These are phyloP conservation scores for Nakaseomyces nivariensis DNA, from an alignment of 1,139 yeast genomes.

Conservation along the genomic window DNA sequence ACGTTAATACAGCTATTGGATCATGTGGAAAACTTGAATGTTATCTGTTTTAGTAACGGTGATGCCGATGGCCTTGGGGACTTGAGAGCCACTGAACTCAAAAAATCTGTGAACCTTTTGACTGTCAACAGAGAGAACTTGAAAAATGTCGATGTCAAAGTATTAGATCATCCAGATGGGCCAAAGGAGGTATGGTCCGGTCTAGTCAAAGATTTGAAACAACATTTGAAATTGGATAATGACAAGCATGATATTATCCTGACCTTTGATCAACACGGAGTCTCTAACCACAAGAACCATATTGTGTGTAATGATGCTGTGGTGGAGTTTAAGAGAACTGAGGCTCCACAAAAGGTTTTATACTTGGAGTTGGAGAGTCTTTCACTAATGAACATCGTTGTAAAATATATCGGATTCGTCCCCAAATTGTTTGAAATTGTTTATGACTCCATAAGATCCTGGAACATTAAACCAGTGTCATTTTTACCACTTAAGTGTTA, in stretches of 20 bases:
- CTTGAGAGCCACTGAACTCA: slow-evolving; percentile 50
- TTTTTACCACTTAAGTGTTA: slow-evolving; percentile 7
- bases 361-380: slow-evolving; percentile 8
- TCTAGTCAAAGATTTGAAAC: slow-evolving; percentile 29
- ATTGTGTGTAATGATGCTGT: slow-evolving; percentile 54
- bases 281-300: slow-evolving; percentile 83
- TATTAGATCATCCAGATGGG: slow-evolving; percentile 51
- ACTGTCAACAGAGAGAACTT: slow-evolving; percentile 12
- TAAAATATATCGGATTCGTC: slow-evolving; percentile 9
- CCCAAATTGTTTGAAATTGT: slow-evolving; percentile 7
- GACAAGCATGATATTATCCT: slow-evolving; percentile 39
- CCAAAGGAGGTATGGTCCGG: slow-evolving; percentile 56
- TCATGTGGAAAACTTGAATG: slow-evolving; percentile 30
- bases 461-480: neutral
- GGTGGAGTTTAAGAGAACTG: slow-evolving; percentile 26
- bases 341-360: slow-evolving; percentile 2
- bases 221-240: slow-evolving; percentile 16
- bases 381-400: slow-evolving; percentile 5
- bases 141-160: slow-evolving; percentile 35
- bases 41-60: slow-evolving; percentile 73
- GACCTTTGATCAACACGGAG: slow-evolving; percentile 78
- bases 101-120: slow-evolving; percentile 45
- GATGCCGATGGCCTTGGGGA: slow-evolving; percentile 65
- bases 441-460: neutral
- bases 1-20: slow-evolving; percentile 30